Conservation (phyloP, 345 rosid species). For the Psidium guajava region DNA sequence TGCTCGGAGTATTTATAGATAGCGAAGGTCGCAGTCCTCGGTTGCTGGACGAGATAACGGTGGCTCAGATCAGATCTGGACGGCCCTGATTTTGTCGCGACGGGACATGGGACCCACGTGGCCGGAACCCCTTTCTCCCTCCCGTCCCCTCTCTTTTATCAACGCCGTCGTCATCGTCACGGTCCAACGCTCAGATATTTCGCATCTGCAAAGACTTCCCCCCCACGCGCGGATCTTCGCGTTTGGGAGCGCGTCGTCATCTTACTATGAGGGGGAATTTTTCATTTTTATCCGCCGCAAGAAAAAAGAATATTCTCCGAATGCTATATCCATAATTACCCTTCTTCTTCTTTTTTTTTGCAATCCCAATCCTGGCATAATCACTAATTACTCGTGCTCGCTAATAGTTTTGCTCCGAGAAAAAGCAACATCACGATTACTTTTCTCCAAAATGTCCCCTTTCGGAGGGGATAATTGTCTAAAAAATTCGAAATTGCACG, state of each 20-base stretch:
- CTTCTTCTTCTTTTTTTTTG: not conserved
- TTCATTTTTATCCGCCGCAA: too few relatives aligned
- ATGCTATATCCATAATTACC: too few relatives aligned
- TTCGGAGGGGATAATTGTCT: too few relatives aligned
- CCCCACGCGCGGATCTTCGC: not conserved
- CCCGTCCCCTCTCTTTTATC: not conserved
- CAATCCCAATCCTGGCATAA: not conserved
- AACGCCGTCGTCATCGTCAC: not conserved
- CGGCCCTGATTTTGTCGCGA: conserved; percentile 12
- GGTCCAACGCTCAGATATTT: not conserved
- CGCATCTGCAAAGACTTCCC: not conserved
- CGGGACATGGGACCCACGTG: not conserved
- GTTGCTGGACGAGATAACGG: conserved; percentile 2
- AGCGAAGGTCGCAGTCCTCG: not conserved
- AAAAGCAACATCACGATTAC: too few relatives aligned
- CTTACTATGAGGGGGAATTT: too few relatives aligned
- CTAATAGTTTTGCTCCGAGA: too few relatives aligned
- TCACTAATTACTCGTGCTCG: too few relatives aligned
- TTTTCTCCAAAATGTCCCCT: too few relatives aligned
- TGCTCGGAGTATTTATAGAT: not conserved
- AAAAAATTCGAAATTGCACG: too few relatives aligned
- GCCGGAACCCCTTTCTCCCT: not conserved
- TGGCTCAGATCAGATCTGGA: conserved; percentile 13
- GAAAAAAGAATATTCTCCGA: not conserved
- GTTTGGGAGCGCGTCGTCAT: not conserved